Evolutionary conservation across 345 rosid genomes (phyloP), one percentile per base, ranked within the genome.

Genomic region (Pistacia vera): DNA sequence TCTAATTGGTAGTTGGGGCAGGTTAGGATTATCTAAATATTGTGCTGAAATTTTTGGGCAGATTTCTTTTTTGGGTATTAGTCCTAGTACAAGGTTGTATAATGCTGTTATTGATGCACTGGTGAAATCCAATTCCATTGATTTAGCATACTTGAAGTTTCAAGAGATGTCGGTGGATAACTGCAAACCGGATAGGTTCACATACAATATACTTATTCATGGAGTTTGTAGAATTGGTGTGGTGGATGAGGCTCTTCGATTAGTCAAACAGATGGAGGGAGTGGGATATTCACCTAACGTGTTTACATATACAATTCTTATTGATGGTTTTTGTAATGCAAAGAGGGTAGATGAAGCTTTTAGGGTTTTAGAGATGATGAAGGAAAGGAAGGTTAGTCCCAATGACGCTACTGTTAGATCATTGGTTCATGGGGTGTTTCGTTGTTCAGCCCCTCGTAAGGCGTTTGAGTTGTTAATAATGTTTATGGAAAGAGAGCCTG

Each of bases 1-100:
- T 86, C 78, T 93, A 85, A 84, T 95, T 68, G 91, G 97, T 51
- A 90, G 94, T 78, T 95, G 98, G 98, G 99, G 98, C 6, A 92
- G 85, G 74, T 80, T 93, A 77, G 98, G 98, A 44, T 84, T 95
- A 81, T 93, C 94, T 10, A 92, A 89, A 59, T 95, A 93, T 79
- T 92, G 97, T 79, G 81, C 81, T 73, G 98, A 93, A 67, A 84
- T 93, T 63, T 93, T 93, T 74, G 93, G 90, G 68, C 97, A 93
- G 84, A 86, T 93, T 59, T 93, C 92, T 0, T 87, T 87, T 85
- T 83, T 95, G 79, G 99, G 94, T 59, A 79, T 95, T 52, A 77
- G 63, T 81, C 93, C 93, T 44, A 91, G 85, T 56, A 92, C 99
- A 12, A 88, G 98, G 86, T 77, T 95, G 77, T 91, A 93, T 70